These are phyloP conservation scores for Phyllosticta paracitricarpa DNA, from an alignment of 2,329 filamentous ascomycete genomes.

Conservation along the genomic window DNA sequence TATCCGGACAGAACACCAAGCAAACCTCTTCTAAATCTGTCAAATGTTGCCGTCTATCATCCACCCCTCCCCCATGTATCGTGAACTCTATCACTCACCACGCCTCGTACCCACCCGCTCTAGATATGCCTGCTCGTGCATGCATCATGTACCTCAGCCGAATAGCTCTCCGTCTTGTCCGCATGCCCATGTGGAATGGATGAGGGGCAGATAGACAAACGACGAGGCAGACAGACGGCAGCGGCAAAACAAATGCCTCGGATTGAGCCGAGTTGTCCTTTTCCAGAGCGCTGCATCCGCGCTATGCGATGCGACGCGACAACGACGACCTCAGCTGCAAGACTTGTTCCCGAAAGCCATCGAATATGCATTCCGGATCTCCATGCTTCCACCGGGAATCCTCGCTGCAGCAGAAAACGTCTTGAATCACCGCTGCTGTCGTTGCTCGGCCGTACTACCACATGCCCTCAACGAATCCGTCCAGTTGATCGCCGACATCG, in stretches of 20 bases:
- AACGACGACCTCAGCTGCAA: neutral
- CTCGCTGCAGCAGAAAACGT: neutral
- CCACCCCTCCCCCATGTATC: neutral
- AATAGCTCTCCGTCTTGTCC: neutral
- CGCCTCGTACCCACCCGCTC: neutral
- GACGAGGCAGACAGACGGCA: neutral
- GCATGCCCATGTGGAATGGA: neutral
- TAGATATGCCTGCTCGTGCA: neutral
- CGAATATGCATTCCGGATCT: neutral
- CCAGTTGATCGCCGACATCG: neutral
- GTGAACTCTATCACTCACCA: neutral
- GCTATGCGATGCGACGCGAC: neutral
- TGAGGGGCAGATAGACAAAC: neutral
- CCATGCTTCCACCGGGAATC: neutral
- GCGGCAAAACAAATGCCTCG: neutral
- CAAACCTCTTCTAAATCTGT: neutral
- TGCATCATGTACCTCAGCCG: neutral
- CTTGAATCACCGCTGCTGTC: neutral
- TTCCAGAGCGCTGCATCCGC: neutral
- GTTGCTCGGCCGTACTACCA: neutral
- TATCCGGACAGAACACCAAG: neutral
- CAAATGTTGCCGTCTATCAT: neutral
- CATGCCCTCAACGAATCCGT: neutral
- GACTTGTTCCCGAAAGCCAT: neutral
- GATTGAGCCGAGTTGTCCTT: neutral